Evolutionary conservation across 805 yeast genomes (phyloP), one percentile per base, ranked within the genome.

Genomic region (Ogataea saltuana): DNA sequence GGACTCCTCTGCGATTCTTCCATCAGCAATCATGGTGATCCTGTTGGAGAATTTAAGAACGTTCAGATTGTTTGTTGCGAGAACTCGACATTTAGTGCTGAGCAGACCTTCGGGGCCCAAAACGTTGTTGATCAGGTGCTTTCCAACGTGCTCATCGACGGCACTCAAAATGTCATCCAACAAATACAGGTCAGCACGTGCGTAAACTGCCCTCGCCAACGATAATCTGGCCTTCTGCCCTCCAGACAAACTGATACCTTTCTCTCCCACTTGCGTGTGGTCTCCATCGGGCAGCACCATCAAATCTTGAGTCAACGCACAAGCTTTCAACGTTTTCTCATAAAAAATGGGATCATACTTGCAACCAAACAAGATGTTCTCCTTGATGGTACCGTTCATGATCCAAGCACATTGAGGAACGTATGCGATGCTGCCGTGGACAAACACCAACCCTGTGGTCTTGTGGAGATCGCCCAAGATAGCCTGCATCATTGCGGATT

Each of bases 331-430:
- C 1, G 95, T 90, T 51, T 75, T 74, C 21, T 84, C 80, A 64
- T 90, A 90, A 56, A 88, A 88, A 6, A 71, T 81, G 13, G 86
- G 78, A 59, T 90, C 96, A 58, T 71, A 85, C 55, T 74, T 81
- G 61, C 84, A 87, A 28, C 97, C 97, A 64, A 90, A 90, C 47
- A 87, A 63, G 58, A 90, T 85, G 59, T 90, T 90, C 25, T 90
- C 96, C 57, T 80, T 83, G 18, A 90, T 90, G 8, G 90, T 72
- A 27, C 95, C 97, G 59, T 90, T 90, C 85, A 86, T 88, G 50
- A 90, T 88, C 97, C 97, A 90, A 2, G 97, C 90, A 27, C 84
- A 81, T 66, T 90, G 98, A 2, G 96, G 82, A 31, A 85, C 96
- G 63, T 90, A 91, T 0, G 97, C 97, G 26, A 87, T 72, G 36